These are phyloP conservation scores for Pseudopyricularia javanii DNA, from an alignment of 2,329 filamentous ascomycete species.

Conservation along the genomic window DNA sequence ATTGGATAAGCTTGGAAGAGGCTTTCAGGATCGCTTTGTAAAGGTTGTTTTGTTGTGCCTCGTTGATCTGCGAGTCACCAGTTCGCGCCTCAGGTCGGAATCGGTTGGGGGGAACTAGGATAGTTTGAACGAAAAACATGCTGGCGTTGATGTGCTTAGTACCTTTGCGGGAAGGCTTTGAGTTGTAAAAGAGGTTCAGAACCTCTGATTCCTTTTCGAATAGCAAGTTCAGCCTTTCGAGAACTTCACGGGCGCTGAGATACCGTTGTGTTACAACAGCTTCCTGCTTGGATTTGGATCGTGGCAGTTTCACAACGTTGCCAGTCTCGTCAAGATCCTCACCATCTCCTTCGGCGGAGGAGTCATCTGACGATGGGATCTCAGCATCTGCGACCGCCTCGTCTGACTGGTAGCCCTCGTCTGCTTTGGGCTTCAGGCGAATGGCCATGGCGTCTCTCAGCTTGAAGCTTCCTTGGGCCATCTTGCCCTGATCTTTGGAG, in stretches of 20 bases:
- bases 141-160: constrained; percentile 53
- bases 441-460: constrained; percentile 58
- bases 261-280: constrained; percentile 49
- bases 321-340: constrained; percentile 40
- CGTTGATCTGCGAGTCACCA: constrained; percentile 68
- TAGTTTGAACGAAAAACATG: constrained; percentile 85
- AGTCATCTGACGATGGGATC: constrained; percentile 29
- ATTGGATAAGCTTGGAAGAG: constrained; percentile 61
- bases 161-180: constrained; percentile 49
- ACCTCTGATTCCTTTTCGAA: constrained; percentile 84
- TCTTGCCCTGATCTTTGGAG: constrained; percentile 63
- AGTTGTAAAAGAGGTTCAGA: constrained; percentile 72
- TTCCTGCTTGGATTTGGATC: constrained; percentile 16
- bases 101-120: constrained; percentile 85
- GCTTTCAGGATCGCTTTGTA: constrained; percentile 76
- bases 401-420: constrained; percentile 39
- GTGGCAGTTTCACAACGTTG: constrained; percentile 45
- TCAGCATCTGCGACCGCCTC: constrained; percentile 61
- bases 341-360: constrained; percentile 27
- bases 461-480: constrained; percentile 58
- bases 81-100: constrained; percentile 80
- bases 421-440: constrained; percentile 18
- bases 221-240: constrained; percentile 62
- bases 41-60: constrained; percentile 76
- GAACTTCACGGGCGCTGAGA: constrained; percentile 72